Evolutionary conservation across 495 filamentous ascomycete species (phyloP).

Genomic region (Neurospora pannonica): DNA sequence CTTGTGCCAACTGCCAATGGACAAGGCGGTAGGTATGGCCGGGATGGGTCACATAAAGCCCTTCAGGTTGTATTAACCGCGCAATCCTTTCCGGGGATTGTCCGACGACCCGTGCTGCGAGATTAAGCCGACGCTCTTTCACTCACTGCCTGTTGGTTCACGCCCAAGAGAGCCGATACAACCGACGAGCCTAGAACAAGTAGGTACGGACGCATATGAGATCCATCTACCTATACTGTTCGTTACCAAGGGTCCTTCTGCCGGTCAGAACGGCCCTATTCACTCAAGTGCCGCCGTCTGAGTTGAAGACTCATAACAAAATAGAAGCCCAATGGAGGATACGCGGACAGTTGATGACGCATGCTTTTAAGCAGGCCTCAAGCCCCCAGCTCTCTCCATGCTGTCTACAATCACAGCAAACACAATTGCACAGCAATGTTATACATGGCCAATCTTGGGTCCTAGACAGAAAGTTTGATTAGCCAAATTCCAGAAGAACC

Average conservation of each 20-base stretch:
- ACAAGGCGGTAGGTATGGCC: neutral
- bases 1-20: neutral
- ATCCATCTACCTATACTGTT: neutral
- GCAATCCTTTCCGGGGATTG: neutral
- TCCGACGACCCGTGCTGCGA: neutral
- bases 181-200: neutral
- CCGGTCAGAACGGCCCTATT: neutral
- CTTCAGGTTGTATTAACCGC: neutral
- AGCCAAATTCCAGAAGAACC: neutral
- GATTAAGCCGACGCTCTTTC: neutral
- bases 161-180: neutral
- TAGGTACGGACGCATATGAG: neutral
- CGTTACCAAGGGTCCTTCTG: neutral
- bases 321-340: neutral
- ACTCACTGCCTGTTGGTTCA: neutral
- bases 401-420: neutral
- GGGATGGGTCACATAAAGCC: neutral
- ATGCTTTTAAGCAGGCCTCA: neutral
- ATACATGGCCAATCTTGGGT: neutral
- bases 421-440: neutral
- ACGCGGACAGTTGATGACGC: too few species aligned
- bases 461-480: neutral
- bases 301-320: neutral
- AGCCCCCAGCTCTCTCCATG: neutral
- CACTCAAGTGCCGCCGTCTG: neutral